Base-by-base conservation (phyloP, 805 yeast genomes). In the Kuraishia piskuri region DNA sequence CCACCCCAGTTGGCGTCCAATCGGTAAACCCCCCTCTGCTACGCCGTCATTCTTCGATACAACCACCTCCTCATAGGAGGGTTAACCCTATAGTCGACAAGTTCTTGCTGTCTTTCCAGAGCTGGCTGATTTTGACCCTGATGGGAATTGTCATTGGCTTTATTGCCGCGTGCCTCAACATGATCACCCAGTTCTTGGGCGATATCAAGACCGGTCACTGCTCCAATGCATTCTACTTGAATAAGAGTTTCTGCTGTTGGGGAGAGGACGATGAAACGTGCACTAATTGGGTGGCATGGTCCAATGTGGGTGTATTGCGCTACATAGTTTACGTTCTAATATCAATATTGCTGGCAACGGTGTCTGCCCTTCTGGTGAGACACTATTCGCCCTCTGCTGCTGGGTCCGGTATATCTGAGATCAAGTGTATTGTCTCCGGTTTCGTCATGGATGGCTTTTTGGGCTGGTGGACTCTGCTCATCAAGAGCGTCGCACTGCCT, bases 391-490 rank as follows among this genome's bases (percentile, higher is more conserved):
- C 96, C 1, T 76, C 84, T 52, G 98, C 99, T 1, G 95, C 98
- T 1, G 99, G 99, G 0, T 88, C 96, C 6, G 99, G 99, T 0
- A 95, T 94, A 51, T 87, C 97, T 17, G 99, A 94, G 68, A 92
- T 94, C 64, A 94, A 95, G 68, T 88, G 94, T 64, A 90, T 94
- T 57, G 89, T 91, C 0, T 84, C 95, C 0, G 99, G 99, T 0
- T 95, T 91, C 65, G 80, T 78, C 24, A 77, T 87, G 72, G 77
- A 82, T 23, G 90, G 87, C 2, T 94, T 92, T 61, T 74, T 94
- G 52, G 86, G 84, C 24, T 76, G 83, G 68, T 72, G 77, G 64
- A 90, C 97, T 0, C 71, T 92, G 22, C 58, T 80, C 1, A 82
- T 92, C 52, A 94, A 94, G 59, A 78, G 90, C 51, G 64, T 90